A percentile compares a stretch with the other conserved stretches of the same genome.
Conservation (phyloP, 2,329 filamentous ascomycete species). For the Monosporascus sp. region DNA sequence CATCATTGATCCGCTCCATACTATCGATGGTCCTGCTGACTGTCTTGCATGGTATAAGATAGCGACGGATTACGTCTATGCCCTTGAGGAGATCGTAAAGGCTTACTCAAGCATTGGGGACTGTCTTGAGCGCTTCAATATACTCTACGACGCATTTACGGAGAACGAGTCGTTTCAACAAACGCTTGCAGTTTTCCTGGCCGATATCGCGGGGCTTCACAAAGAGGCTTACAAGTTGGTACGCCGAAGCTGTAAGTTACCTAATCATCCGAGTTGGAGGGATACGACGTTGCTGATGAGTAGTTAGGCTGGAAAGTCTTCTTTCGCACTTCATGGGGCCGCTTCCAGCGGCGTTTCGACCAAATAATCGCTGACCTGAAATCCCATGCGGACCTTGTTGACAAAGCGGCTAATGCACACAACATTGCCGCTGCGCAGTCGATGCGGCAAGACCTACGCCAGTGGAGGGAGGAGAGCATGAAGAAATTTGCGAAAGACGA, state of each 20-base stretch:
- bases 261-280: background rate
- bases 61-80: constrained; percentile 30
- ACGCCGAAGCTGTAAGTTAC: constrained; percentile 24
- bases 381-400: constrained; percentile 24
- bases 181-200: constrained; percentile 37
- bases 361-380: constrained; percentile 29
- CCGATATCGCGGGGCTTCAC: constrained; percentile 45
- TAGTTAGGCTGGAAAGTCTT: constrained; percentile 28
- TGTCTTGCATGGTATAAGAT: constrained; percentile 9
- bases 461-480: constrained; percentile 18
- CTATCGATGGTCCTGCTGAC: background rate
- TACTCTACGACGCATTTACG: constrained; percentile 20
- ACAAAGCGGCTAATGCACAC: constrained; percentile 26
- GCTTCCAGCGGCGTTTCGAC: constrained; percentile 30
- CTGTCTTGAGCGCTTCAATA: background rate
- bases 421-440: constrained; percentile 20
- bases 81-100: constrained; percentile 37
- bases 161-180: constrained; percentile 29
- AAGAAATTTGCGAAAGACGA: constrained; percentile 15
- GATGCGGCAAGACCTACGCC: constrained; percentile 16
- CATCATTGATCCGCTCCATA: no score
- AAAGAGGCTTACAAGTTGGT: constrained; percentile 41
- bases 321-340: constrained; percentile 32
- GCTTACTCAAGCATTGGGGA: constrained; percentile 27
- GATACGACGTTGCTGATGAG: background rate